Conservation (phyloP, 2,329 filamentous ascomycete species). For the Sporothrix schenckii region DNA sequence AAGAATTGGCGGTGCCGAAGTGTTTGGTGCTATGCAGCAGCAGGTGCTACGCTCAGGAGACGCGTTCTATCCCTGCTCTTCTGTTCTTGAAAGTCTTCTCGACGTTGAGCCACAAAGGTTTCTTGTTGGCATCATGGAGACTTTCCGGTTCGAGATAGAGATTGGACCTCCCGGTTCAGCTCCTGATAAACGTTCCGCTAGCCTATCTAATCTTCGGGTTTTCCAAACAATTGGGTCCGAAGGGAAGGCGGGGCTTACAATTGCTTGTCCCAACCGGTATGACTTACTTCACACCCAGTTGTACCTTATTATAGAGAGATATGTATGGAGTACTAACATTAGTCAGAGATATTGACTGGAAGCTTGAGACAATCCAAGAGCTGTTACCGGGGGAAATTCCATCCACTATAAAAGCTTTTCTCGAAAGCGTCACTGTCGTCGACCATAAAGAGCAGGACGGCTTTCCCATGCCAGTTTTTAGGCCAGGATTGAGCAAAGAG, state of each 20-base stretch:
- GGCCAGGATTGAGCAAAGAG: conserved; percentile 18
- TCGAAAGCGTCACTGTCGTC: conserved; percentile 38
- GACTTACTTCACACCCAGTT: conserved; percentile 27
- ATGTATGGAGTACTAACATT: conserved; percentile 31
- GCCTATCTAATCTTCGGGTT: conserved; percentile 29
- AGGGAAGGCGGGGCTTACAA: conserved; percentile 37
- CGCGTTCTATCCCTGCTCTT: conserved; percentile 31
- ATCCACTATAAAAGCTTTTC: conserved; percentile 37
- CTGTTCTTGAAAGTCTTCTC: conserved; percentile 14
- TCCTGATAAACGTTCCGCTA: not conserved
- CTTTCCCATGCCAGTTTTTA: conserved; percentile 41
- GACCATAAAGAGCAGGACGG: conserved; percentile 31
- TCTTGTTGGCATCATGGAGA: conserved; percentile 35
- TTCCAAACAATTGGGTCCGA: conserved; percentile 29
- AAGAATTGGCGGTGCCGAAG: conserved; percentile 31
- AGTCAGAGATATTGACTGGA: conserved; percentile 46
- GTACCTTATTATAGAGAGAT: not conserved
- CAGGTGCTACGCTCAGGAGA: conserved; percentile 7
- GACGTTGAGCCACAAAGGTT: conserved; percentile 32
- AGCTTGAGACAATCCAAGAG: conserved; percentile 41
- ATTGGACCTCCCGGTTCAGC: conserved; percentile 27
- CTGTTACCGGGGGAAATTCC: conserved; percentile 35
- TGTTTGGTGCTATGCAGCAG: conserved; percentile 26
- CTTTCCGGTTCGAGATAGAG: conserved; percentile 37
- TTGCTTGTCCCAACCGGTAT: conserved; percentile 44